Base-by-base conservation (phyloP, 1,284 basidiomycete genomes). In the Fistulina hepatica region DNA sequence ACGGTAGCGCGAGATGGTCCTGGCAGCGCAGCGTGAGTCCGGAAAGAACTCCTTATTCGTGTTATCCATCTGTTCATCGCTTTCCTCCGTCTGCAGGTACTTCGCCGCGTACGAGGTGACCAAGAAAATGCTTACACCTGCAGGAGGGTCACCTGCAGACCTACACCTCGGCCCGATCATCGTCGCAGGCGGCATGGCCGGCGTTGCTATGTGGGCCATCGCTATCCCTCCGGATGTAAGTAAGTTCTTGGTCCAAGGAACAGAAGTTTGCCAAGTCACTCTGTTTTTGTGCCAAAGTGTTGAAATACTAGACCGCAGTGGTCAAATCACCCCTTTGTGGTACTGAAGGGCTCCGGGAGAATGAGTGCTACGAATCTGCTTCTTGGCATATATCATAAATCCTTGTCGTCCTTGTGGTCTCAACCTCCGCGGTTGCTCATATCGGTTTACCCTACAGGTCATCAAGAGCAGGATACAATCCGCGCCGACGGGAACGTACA, bases 71-170 rank as follows among this genome's bases (percentile, higher is more conserved):
- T 7, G 23, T 36, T 13, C 23, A 8, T 19, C 33, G 12, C 17
- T 16, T 13, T 15, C 27, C 30, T 5, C 23, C 13, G 36, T 30
- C 43, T 30, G 38, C 54, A 93, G 89, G 33, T 97, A 98, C 67
- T 99, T 99, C 57, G 90, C 89, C 21, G 85, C 92, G 5, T 99
- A 99, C 60, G 95, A 99, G 63, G 71, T 90, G 26, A 81, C 89
- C 41, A 98, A 98, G 67, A 86, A 83, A 53, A 59, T 71, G 7
- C 62, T 99, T 42, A 89, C 80, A 32, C 86, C 89, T 16, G 74
- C 73, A 32, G 82, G 81, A 21, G 69, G 81, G 25, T 76, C 77
- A 9, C 69, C 86, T 4, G 72, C 79, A 23, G 79, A 95, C 40
- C 71, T 98, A 44, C 89, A 93, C 54, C 69, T 99, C 25, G 69